Base-by-base conservation (phyloP, 208 protist species). In the Leishmania martiniquensis region DNA sequence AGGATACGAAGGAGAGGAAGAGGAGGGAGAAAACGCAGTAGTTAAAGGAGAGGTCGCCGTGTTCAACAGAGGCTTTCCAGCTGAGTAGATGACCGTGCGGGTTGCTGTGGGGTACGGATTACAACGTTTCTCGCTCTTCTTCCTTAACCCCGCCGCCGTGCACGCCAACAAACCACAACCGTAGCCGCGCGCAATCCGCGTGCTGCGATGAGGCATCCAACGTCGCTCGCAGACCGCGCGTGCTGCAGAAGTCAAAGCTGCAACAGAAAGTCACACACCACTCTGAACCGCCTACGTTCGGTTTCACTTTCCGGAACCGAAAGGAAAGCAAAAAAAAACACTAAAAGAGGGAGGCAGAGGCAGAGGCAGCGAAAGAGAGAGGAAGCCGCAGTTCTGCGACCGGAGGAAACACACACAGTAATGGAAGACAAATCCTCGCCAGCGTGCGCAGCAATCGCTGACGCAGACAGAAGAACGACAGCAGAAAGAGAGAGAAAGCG, bases 1-100 rank as follows among this genome's bases (percentile, higher is more conserved):
- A 79, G 76, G 47, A 62, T 69, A 69, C 44, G 76, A 44, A 79
- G 71, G 81, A 69, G 75, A 78, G 45, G 76, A 52, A 72, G 70
- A 69, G 67, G 77, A 82, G 66, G 80, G 81, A 32, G 80, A 55
- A 55, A 60, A 6, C 69, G 59, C 32, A 68, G 72, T 67, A 45
- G 60, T 72, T 62, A 59, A 29, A 68, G 37, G 51, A 67, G 76
- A 49, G 60, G 59, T 57, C n/a, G 39, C 51, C 20, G 37, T 32
- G 45, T 29, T 72, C 42, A 17, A 47, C 44, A 71, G 20, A 42
- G 70, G 47, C 62, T 49, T 66, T 4, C 51, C 62, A 45, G 60
- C 60, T 25, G 80, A 57, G 80, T 91, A 85, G 81, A 91, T 92
- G 32, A 95, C 83, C 55, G 87, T 93, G 72, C 84, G 85, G 39